A percentile compares a stretch with the other conserved stretches of the same genome.
These are phyloP conservation scores for Thelonectria blattea DNA, from an alignment of 2,329 filamentous ascomycete species.

Conservation along the genomic window DNA sequence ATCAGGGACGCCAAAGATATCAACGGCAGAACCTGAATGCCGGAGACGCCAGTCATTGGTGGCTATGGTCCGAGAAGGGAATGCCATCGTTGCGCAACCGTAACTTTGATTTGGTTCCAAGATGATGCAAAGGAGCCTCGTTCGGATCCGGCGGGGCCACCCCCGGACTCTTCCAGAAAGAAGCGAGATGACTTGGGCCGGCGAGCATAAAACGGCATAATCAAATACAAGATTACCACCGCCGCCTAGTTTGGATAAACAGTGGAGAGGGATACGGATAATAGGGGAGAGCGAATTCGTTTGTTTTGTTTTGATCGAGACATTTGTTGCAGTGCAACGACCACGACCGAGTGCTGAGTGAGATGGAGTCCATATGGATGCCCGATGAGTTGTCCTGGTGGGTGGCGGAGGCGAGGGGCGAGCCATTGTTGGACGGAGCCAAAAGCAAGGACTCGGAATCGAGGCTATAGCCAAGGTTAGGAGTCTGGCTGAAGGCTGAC, in stretches of 20 bases:
- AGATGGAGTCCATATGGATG: constrained; percentile 16
- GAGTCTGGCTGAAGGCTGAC: constrained; percentile 21
- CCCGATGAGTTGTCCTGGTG: constrained; percentile 27
- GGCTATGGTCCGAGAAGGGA: constrained; percentile 15
- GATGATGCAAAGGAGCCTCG: constrained; percentile 20
- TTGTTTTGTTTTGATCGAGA: constrained; percentile 43
- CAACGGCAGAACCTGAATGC: constrained; percentile 26
- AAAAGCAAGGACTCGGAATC: constrained; percentile 8
- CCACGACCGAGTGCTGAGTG: constrained; percentile 22
- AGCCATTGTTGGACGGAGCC: constrained; percentile 14
- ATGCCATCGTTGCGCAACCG: constrained; percentile 23
- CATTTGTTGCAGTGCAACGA: constrained; percentile 36
- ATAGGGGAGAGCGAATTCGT: constrained; percentile 30
- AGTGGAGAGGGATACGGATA: constrained; percentile 31
- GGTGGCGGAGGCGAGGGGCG: constrained; percentile 17
- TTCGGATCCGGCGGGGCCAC: constrained; percentile 32
- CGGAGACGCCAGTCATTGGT: constrained; percentile 32
- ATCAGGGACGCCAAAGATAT: constrained; percentile 24
- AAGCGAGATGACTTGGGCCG: constrained; percentile 42
- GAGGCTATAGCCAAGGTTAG: constrained; percentile 1
- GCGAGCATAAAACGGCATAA: constrained; percentile 39
- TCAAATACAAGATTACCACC: constrained; percentile 39
- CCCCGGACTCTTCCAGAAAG: constrained; percentile 38
- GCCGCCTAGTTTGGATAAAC: constrained; percentile 26
- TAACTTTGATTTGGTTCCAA: constrained; percentile 35